These are phyloP conservation scores for Saturnispora diversa DNA, from an alignment of 805 yeast species.

Conservation along the genomic window DNA sequence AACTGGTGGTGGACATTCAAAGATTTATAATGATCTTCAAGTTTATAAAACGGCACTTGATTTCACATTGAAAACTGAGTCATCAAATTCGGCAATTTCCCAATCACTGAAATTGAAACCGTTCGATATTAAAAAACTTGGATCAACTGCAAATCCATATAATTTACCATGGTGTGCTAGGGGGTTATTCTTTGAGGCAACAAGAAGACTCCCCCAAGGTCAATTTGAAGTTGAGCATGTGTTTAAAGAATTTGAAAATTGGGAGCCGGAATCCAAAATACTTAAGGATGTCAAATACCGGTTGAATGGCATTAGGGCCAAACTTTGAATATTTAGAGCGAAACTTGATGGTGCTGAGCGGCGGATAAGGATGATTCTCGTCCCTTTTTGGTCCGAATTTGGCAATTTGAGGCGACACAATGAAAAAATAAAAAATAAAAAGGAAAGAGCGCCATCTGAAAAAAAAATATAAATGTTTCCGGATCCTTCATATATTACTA, in stretches of 20 bases:
- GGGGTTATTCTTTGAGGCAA: slow-evolving; percentile 59
- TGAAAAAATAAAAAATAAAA: not conserved
- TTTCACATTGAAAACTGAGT: slow-evolving; percentile 65
- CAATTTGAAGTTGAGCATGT: slow-evolving; percentile 52
- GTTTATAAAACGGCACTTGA: slow-evolving; percentile 78
- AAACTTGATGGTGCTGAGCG: too few species aligned
- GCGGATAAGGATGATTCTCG: slow-evolving; percentile 1
- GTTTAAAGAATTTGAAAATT: slow-evolving; percentile 63
- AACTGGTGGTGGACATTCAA: slow-evolving; percentile 94
- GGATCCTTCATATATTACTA: too few species aligned
- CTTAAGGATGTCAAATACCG: slow-evolving; percentile 74
- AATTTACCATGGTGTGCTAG: slow-evolving; percentile 89
- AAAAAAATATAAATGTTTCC: slow-evolving; percentile 5
- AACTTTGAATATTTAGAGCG: slow-evolving; percentile 16
- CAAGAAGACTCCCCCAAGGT: slow-evolving; percentile 31
- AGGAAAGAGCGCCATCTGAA: too few species aligned
- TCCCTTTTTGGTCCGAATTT: not conserved
- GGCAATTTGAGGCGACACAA: too few species aligned
- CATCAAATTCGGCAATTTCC: slow-evolving; percentile 19
- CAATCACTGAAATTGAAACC: slow-evolving; percentile 26
- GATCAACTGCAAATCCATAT: slow-evolving; percentile 59
- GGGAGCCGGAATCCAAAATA: slow-evolving; percentile 83
- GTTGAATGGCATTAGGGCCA: slow-evolving; percentile 30
- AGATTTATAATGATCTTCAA: slow-evolving; percentile 71
- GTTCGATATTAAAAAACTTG: slow-evolving; percentile 60